phyloP scores from a whole-genome alignment of 2,329 filamentous ascomycete species.

The Scleromitrula shiraiana region DNA sequence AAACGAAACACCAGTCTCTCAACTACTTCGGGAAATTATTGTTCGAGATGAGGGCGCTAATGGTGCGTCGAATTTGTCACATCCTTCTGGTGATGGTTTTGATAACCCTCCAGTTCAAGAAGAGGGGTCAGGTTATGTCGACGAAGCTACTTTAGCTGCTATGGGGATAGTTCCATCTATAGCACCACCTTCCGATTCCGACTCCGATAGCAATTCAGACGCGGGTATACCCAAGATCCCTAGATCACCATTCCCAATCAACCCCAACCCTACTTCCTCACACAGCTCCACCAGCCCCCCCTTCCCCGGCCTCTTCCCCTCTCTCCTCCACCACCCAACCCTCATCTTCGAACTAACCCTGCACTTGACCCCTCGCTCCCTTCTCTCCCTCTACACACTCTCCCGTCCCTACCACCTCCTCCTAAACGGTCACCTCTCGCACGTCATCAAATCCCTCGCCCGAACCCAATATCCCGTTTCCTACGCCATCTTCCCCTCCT shows the following conservation, averaged over 20 bases:
- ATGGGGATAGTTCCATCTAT: not conserved
- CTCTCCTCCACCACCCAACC: not conserved
- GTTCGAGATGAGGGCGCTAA: too few relatives aligned
- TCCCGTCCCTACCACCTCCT: not conserved
- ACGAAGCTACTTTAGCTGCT: not conserved
- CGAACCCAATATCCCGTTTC: conserved; percentile 46
- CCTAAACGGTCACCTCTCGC: conserved; percentile 18
- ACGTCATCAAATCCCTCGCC: conserved; percentile 50
- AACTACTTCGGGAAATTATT: too few relatives aligned
- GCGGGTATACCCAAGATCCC: too few relatives aligned
- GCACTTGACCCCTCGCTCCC: not conserved
- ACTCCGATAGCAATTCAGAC: not conserved
- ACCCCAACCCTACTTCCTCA: not conserved
- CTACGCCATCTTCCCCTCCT: conserved; percentile 50
- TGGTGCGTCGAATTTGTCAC: too few relatives aligned
- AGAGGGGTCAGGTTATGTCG: not conserved
- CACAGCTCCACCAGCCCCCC: not conserved
- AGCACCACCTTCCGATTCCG: not conserved
- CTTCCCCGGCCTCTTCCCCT: not conserved
- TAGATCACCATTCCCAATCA: not conserved
- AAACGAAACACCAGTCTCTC: not conserved
- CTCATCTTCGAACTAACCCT: not conserved
- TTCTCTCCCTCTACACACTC: not conserved
- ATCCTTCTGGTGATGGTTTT: too few relatives aligned
- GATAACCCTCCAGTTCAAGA: not conserved